phyloP scores from a whole-genome alignment of 192 early-diverging fungal species.

The Backusella luteola region DNA sequence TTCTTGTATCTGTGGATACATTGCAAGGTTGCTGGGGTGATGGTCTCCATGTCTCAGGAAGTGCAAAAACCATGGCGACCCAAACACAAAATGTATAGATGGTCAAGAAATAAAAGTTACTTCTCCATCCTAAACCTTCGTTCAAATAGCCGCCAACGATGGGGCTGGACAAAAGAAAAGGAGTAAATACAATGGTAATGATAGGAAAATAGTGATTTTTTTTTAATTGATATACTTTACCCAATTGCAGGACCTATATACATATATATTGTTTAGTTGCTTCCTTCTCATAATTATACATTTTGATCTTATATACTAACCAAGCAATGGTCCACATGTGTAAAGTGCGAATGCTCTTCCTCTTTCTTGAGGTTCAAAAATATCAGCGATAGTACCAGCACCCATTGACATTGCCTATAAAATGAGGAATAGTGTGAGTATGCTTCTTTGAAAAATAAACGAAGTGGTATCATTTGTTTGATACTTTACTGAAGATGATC shows the following conservation, averaged over 20 bases:
- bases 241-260: slow-evolving; percentile 33
- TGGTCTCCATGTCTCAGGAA: slow-evolving; percentile 38
- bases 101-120: slow-evolving; percentile 33
- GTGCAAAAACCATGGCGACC: slow-evolving; percentile 25
- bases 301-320: no score
- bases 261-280: no score
- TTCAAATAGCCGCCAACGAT: slow-evolving; percentile 39
- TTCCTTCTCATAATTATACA: no score
- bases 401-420: slow-evolving; percentile 34
- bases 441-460: neutral
- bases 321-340: slow-evolving; percentile 17
- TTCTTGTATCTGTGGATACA: neutral
- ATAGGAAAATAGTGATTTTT: neutral
- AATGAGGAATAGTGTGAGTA: neutral
- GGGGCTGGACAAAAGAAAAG: slow-evolving; percentile 5
- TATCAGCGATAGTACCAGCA: slow-evolving; percentile 37
- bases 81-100: slow-evolving; percentile 20
- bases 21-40: slow-evolving; percentile 20
- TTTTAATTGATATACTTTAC: neutral
- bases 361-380: slow-evolving; percentile 30
- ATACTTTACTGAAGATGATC: slow-evolving; percentile 22
- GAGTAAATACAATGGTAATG: neutral
- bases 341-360: slow-evolving; percentile 36
- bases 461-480: neutral
- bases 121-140: slow-evolving; percentile 37